A percentile compares a stretch with the other conserved stretches of the same genome.
phyloP scores from a whole-genome alignment of 352 stramenopile species.

The Globisporangium ultimum region DNA sequence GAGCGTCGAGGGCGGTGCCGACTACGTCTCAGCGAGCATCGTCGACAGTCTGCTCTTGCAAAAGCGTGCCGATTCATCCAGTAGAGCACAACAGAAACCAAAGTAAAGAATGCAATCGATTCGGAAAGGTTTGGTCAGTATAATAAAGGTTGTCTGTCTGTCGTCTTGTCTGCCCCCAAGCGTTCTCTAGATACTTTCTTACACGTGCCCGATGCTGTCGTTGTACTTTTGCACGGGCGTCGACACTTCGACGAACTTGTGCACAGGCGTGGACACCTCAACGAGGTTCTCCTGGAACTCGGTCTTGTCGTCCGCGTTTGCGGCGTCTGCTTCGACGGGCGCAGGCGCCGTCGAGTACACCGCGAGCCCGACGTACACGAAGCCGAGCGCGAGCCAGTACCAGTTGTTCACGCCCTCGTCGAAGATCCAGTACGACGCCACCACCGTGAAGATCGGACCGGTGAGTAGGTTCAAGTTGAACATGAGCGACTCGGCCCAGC shows the following conservation, averaged over 20 bases:
- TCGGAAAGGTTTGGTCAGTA: background rate
- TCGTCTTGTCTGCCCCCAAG: too few relatives aligned
- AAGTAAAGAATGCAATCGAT: conserved; percentile 6
- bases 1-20: conserved; percentile 65
- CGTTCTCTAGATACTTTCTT: conserved; percentile 2
- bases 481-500: conserved; percentile 58
- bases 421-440: conserved; percentile 57
- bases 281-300: conserved; percentile 3
- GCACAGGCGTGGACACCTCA: conserved; percentile 7
- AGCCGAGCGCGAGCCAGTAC: conserved; percentile 57
- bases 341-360: conserved; percentile 43
- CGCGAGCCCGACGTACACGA: conserved; percentile 55
- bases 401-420: conserved; percentile 51
- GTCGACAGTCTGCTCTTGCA: conserved; percentile 74
- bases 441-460: conserved; percentile 51
- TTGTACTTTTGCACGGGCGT: conserved; percentile 3
- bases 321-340: conserved; percentile 19
- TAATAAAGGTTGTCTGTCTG: too few relatives aligned
- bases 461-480: conserved; percentile 70
- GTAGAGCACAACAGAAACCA: background rate
- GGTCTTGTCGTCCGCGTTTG: background rate
- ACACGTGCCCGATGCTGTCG: conserved; percentile 12
- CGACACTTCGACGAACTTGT: background rate
- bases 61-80: conserved; percentile 10
- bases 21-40: conserved; percentile 81